Evolutionary conservation across 2,329 filamentous ascomycete species (phyloP), one percentile per base, ranked within the genome.

Genomic region (Cladophialophora psammophila): DNA sequence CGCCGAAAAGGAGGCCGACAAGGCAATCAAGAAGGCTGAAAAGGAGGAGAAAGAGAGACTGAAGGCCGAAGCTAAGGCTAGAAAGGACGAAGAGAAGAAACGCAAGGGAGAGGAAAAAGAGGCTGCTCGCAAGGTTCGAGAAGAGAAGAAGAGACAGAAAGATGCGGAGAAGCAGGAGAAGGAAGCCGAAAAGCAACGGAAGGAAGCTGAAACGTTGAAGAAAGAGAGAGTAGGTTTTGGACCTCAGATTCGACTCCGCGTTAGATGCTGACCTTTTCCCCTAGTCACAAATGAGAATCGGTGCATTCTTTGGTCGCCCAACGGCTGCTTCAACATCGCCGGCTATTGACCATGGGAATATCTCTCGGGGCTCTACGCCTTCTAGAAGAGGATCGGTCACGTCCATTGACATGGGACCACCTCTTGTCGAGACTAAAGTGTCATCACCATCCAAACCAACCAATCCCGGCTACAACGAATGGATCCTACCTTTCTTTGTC

Each of bases 401-500:
- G 20, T 68, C 66, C 68, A 32, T 75, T 71, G 58, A 72, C 34
- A 59, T 68, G 40, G 61, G 64, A 38, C 5, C 66, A 15, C 58
- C 65, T 54, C 13, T 70, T 50, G 80, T 82, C 66, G 71, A 75
- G 69, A 5, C 66, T 13, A 66, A 65, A 9, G n/a, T 3, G 18
- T 42, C 59, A 18, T 42, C 59, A 18, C 63, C 70, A 9, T 18
- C 64, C 18, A 71, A 73, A 45, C 73, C 76, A 31, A 35, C 71
- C 7, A 69, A 75, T 61, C 72, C 86, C 0, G 84, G 87, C 53
- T 94, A 92, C 72, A 81, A 91, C 18, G 88, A 87, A 71, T 82
- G 85, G 40, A 98, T 98, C 74, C 86, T 93, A 36, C 89, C 91
- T 0, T 98, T 97, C 77, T 94, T 91, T 69, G 75, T 95, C 54